These are phyloP conservation scores for Vitis cinerea DNA, from an alignment of 164 flowering plant species.

Conservation along the genomic window DNA sequence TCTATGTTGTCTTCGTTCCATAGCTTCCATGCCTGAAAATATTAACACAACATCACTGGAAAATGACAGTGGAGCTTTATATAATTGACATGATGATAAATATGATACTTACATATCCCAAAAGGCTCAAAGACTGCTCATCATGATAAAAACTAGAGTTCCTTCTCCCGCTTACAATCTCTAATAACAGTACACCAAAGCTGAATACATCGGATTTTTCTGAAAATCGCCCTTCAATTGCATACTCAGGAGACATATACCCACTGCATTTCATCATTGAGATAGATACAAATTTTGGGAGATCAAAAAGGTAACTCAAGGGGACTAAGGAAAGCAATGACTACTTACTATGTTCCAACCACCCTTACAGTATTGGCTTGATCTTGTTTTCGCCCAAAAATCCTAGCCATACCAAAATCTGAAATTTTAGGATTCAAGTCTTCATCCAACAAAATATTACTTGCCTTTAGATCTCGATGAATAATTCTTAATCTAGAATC, in stretches of 20 bases:
- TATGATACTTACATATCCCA: constrained; percentile 19
- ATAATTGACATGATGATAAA: too few species aligned
- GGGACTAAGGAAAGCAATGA: too few species aligned
- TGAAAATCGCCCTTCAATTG: constrained; percentile 5
- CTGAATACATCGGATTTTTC: too few species aligned
- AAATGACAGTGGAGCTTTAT: too few species aligned
- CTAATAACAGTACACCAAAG: constrained; percentile 26
- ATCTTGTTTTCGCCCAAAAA: constrained; percentile 37
- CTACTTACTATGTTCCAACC: constrained; percentile 45
- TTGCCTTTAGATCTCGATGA: constrained; percentile 7
- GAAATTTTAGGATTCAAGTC: constrained; percentile 37
- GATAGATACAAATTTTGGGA: neutral
- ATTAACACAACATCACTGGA: neutral
- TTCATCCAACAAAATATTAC: constrained; percentile 7
- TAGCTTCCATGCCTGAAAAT: constrained; percentile 24
- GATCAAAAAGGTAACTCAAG: neutral
- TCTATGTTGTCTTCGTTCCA: constrained; percentile 21
- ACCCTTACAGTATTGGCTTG: constrained; percentile 35
- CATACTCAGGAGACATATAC: constrained; percentile 34
- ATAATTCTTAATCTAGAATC: constrained; percentile 33
- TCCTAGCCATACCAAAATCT: constrained; percentile 42
- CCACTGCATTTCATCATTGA: constrained; percentile 18
- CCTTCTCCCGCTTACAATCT: constrained; percentile 25
- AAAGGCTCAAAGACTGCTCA: constrained; percentile 17
- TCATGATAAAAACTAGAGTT: constrained; percentile 19